These are phyloP conservation scores for Dillenia suffruticosa DNA, from an alignment of 164 flowering plant species.

Conservation along the genomic window DNA sequence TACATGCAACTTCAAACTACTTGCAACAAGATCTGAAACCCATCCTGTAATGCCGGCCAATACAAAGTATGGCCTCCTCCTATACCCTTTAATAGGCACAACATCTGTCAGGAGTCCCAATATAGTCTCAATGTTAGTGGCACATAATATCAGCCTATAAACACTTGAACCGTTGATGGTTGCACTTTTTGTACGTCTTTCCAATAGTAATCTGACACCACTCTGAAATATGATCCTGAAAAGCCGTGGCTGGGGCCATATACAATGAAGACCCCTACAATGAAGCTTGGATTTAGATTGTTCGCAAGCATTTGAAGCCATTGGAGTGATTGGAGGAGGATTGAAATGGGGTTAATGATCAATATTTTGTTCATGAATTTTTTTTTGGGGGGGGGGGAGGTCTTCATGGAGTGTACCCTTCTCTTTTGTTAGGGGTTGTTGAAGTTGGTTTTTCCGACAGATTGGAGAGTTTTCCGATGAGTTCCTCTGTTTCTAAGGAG, in stretches of 20 bases:
- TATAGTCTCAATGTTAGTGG: constrained; percentile 77
- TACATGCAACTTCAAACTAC: constrained; percentile 26
- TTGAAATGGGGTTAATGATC: neutral
- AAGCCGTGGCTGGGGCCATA: constrained; percentile 78
- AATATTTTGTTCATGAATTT: too few relatives aligned
- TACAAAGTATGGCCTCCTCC: constrained; percentile 45
- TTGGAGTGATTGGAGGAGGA: constrained; percentile 40
- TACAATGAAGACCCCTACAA: constrained; percentile 54
- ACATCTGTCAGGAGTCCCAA: constrained; percentile 73
- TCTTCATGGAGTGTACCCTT: too few relatives aligned
- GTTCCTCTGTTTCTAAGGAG: too few relatives aligned
- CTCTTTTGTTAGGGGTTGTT: too few relatives aligned
- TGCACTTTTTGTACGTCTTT: constrained; percentile 74
- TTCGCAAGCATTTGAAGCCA: constrained; percentile 58
- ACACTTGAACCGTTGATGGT: constrained; percentile 69
- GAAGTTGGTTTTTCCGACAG: too few relatives aligned
- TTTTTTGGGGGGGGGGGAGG: too few relatives aligned
- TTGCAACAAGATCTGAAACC: constrained; percentile 38
- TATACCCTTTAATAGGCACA: constrained; percentile 49
- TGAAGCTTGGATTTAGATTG: constrained; percentile 43
- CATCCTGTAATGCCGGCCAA: constrained; percentile 52
- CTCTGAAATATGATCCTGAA: constrained; percentile 43
- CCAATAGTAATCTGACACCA: constrained; percentile 74
- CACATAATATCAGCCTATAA: constrained; percentile 44
- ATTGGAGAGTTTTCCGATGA: too few relatives aligned